These are phyloP conservation scores for Pseudogymnoascus sp. DNA, from an alignment of 2,329 filamentous ascomycete genomes.

Conservation along the genomic window DNA sequence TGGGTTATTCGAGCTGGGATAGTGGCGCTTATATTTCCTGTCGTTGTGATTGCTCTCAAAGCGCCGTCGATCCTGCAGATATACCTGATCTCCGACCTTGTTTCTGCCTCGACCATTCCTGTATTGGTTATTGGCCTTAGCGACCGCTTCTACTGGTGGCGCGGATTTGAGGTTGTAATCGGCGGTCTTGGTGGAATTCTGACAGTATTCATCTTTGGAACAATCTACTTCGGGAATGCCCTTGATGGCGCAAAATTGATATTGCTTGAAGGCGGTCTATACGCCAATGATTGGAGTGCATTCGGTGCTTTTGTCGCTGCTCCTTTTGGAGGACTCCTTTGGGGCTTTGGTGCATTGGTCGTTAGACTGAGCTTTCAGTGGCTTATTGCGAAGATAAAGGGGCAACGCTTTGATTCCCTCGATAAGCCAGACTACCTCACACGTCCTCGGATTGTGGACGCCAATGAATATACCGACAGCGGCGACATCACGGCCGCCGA, in stretches of 20 bases:
- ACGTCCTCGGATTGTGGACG: constrained; percentile 14
- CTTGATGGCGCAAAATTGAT: constrained; percentile 59
- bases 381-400: constrained; percentile 47
- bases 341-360: constrained; percentile 56
- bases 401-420: constrained; percentile 58
- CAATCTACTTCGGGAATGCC: constrained; percentile 67
- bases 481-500: constrained; percentile 19
- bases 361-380: constrained; percentile 55
- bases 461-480: constrained; percentile 26
- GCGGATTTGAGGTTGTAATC: constrained; percentile 72
- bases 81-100: constrained; percentile 73
- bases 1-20: constrained; percentile 66
- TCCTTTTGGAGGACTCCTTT: constrained; percentile 66
- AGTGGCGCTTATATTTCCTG: constrained; percentile 65
- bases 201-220: constrained; percentile 73
- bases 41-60: constrained; percentile 66
- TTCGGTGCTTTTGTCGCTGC: constrained; percentile 80
- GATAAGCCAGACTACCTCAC: constrained; percentile 44
- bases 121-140: constrained; percentile 66
- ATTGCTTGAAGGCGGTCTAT: constrained; percentile 65
- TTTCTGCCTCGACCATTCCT: constrained; percentile 70
- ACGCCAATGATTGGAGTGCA: constrained; percentile 69
- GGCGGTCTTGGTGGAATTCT: constrained; percentile 72
- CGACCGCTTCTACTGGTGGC: constrained; percentile 63
- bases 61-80: constrained; percentile 71